A percentile compares a stretch with the other conserved stretches of the same genome.
These are phyloP conservation scores for Umbilicaria muhlenbergii DNA, from an alignment of 495 filamentous ascomycete species.

Conservation along the genomic window DNA sequence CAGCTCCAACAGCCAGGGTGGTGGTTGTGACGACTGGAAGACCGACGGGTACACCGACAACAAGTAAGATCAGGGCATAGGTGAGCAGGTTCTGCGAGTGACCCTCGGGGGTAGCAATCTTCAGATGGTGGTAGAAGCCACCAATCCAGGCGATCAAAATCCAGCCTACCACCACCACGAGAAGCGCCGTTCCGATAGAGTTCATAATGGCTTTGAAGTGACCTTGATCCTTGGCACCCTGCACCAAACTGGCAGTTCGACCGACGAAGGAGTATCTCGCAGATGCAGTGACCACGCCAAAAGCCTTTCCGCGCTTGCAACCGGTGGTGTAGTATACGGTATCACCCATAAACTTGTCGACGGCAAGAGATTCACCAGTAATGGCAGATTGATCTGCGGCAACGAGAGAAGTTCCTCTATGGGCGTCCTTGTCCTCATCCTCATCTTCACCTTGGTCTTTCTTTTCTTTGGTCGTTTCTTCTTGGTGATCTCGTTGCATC, in stretches of 20 bases:
- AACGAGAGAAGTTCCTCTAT: constrained; percentile 47
- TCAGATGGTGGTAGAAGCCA: constrained; percentile 58
- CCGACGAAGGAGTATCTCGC: constrained; percentile 58
- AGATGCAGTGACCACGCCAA: constrained; percentile 45
- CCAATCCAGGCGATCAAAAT: constrained; percentile 60
- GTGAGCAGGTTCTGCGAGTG: constrained; percentile 39
- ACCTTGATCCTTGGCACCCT: constrained; percentile 54
- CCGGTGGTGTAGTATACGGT: constrained; percentile 60
- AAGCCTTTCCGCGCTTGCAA: constrained; percentile 65
- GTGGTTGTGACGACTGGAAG: constrained; percentile 91
- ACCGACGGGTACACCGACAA: constrained; percentile 92
- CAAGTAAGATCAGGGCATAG: constrained; percentile 56
- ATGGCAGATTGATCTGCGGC: constrained; percentile 62
- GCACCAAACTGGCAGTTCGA: constrained; percentile 52
- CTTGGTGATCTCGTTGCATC: constrained; percentile 37
- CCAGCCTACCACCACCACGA: constrained; percentile 59
- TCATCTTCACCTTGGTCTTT: constrained; percentile 42
- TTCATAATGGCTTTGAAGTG: constrained; percentile 79
- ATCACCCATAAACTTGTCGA: constrained; percentile 65
- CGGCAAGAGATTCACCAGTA: constrained; percentile 62
- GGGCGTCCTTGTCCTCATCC: constrained; percentile 36
- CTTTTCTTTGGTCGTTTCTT: constrained; percentile 49
- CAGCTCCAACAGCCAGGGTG: constrained; percentile 91
- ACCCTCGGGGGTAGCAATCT: constrained; percentile 45
- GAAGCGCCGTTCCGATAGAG: constrained; percentile 57